Evolutionary conservation across 768 basidiomycete genomes (phyloP).

Genomic region (Amanita jacksonii): DNA sequence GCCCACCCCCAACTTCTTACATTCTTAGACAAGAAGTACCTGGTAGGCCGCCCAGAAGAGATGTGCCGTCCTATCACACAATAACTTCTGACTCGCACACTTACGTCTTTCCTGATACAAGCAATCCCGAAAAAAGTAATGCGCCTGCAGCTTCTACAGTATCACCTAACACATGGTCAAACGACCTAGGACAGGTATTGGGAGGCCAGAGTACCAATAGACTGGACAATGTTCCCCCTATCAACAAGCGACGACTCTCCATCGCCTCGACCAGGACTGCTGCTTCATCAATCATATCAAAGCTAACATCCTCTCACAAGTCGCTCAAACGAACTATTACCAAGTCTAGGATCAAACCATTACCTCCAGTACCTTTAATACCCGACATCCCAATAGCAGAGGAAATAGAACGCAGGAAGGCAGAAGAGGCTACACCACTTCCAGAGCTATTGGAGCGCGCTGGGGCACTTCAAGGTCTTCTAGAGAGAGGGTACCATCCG

Average conservation of each 20-base stretch:
- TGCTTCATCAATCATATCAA: slow-evolving; percentile 43
- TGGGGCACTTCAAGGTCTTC: slow-evolving; percentile 33
- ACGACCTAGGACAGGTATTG: not conserved
- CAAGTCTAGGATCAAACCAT: slow-evolving; percentile 41
- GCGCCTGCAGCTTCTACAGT: not conserved
- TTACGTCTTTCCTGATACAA: not conserved
- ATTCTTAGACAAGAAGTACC: slow-evolving; percentile 19
- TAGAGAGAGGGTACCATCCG: slow-evolving; percentile 47
- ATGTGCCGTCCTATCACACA: not conserved
- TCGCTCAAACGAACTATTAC: slow-evolving; percentile 27
- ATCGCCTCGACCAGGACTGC: slow-evolving; percentile 36
- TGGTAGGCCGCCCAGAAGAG: slow-evolving; percentile 9
- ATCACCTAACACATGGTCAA: not conserved
- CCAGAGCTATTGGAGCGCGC: slow-evolving; percentile 45
- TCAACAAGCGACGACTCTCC: slow-evolving; percentile 26
- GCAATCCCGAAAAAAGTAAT: not conserved
- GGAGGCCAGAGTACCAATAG: not conserved
- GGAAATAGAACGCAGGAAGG: slow-evolving; percentile 31
- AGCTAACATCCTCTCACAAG: slow-evolving; percentile 30
- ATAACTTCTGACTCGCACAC: not conserved
- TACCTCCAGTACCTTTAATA: slow-evolving; percentile 50
- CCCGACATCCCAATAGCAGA: slow-evolving; percentile 34
- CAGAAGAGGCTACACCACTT: slow-evolving; percentile 40
- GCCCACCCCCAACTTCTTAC: slow-evolving; percentile 28
- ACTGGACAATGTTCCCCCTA: not conserved